Base-by-base conservation (phyloP, 192 early-diverging fungal genomes). In the Jimgerdemannia lactiflua region DNA sequence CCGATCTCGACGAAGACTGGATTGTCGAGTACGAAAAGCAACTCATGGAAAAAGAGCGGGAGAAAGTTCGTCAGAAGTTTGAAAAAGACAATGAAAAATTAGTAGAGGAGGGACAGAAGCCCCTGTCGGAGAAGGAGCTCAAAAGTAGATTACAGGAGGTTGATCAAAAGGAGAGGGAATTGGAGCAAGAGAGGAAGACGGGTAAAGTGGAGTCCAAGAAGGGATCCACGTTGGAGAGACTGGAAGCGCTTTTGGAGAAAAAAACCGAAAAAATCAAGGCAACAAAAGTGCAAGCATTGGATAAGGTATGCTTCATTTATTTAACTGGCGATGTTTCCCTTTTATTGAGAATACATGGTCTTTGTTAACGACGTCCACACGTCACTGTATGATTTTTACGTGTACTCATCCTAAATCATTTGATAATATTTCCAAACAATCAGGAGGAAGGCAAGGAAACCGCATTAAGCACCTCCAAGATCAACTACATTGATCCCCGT, bases 401-500 rank as follows among this genome's bases (percentile, higher is more conserved):
- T 4, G 67, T 41, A 10, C 14, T 67, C 59, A 70, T 70, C 19
- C 29, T 78, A 42, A 6, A 4, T 29, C 17, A 29, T 1, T 43
- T 4, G 9, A 8, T 44, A 44, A 14, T 59, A 59, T 59, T 59
- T 59, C 14, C 14, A 59, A 10, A 14, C 67, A 0, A 18, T 19
- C 67, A 92, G 93, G 97, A 99, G 77, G 96, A 98, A 73, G 96
- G 95, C 86, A 99, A 98, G 84, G 92, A 94, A 49, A 98, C 96
- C 14, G 94, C 98, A 0, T 83, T 99, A 75, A 92, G 96, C 19
- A 99, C 98, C 3, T 98, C 96, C 42, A 98, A 98, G 85, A 92
- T 96, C 83, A 99, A 99, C 85, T 99, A 99, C 85, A 96, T 98
- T 72, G 98, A 99, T 78, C 98, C 98, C 43, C 91, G 98, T 44